Conservation (phyloP, 1,284 basidiomycete genomes). For the Trichosporon ovoides region DNA sequence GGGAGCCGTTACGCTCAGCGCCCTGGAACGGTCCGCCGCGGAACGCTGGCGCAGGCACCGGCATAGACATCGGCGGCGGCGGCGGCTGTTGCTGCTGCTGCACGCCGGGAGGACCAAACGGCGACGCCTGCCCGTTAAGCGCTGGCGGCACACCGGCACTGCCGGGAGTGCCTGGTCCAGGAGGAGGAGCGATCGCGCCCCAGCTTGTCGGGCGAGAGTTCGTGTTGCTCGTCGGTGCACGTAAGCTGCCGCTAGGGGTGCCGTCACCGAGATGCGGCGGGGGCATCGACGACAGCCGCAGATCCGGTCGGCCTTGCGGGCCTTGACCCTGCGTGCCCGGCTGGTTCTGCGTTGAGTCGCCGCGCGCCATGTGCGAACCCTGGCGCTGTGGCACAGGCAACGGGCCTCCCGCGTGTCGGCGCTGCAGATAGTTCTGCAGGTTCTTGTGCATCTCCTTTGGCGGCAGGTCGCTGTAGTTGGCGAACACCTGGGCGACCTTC, state of each 20-base stretch:
- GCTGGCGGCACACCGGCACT: background rate
- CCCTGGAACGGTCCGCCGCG: constrained; percentile 39
- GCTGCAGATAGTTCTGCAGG: constrained; percentile 63
- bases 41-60: constrained; percentile 16
- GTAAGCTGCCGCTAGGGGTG: background rate
- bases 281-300: background rate
- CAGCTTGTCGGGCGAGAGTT: constrained; percentile 11
- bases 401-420: background rate
- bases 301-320: background rate
- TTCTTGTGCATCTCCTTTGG: constrained; percentile 87
- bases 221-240: constrained; percentile 4
- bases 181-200: background rate
- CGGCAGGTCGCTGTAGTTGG: constrained; percentile 71
- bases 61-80: constrained; percentile 2
- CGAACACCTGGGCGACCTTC: constrained; percentile 68
- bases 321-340: no score
- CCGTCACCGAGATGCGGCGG: background rate
- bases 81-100: no score
- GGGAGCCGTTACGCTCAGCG: constrained; percentile 40
- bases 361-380: background rate
- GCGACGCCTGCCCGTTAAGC: background rate
- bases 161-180: background rate
- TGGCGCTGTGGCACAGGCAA: background rate
- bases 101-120: background rate
- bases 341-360: background rate